Evolutionary conservation across 345 rosid species (phyloP).

Genomic region (Eucalyptus urophylla): DNA sequence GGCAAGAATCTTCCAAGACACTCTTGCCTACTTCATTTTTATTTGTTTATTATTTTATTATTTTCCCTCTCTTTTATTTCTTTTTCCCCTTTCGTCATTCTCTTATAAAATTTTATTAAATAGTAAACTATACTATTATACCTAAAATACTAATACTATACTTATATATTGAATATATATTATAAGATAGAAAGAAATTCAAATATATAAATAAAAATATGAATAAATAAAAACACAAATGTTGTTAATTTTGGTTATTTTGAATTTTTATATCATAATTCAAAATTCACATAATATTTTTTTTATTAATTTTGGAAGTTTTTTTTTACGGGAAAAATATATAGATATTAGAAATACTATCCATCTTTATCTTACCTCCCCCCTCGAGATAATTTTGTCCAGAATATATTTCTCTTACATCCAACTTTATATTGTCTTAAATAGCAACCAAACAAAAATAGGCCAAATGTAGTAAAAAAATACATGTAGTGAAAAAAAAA

Average conservation of each 20-base stretch:
- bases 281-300: too few species aligned
- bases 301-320: too few species aligned
- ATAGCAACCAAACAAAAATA: rapidly evolving
- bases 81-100: not conserved
- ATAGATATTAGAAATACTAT: too few species aligned
- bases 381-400: not conserved
- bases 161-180: too few species aligned
- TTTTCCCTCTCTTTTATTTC: not conserved
- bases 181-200: too few species aligned
- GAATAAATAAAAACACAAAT: too few species aligned
- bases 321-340: not conserved
- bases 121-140: not conserved
- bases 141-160: not conserved
- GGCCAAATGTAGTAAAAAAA: not conserved
- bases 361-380: not conserved
- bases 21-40: not conserved
- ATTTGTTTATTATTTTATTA: too few species aligned
- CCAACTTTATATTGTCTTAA: too few species aligned
- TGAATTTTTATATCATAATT: too few species aligned
- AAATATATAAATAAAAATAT: too few species aligned
- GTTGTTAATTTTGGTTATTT: not conserved
- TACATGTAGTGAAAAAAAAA: not conserved
- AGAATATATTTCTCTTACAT: not conserved
- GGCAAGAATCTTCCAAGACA: not conserved
- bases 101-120: not conserved